Conservation (phyloP, 306 rosid species). For the Dalbergia oliveri region DNA sequence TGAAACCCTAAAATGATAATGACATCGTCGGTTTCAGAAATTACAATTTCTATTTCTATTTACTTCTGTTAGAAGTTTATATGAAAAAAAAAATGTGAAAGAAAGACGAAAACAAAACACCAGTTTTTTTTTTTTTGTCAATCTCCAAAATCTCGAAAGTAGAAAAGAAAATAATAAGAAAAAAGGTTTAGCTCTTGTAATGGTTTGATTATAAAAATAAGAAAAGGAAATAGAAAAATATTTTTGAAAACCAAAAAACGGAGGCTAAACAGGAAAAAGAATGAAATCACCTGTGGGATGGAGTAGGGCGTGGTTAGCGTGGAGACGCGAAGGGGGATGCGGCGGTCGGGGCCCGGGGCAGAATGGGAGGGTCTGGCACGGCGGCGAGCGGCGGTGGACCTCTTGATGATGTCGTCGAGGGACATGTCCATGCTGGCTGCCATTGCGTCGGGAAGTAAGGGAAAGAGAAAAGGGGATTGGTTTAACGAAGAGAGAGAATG, state of each 20-base stretch:
- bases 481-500: background rate
- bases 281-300: conserved; percentile 9
- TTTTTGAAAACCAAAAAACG: no score
- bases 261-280: no score
- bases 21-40: background rate
- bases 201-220: no score
- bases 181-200: background rate
- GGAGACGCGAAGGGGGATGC: background rate
- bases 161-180: background rate
- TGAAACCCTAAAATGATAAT: background rate
- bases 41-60: background rate
- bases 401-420: conserved; percentile 40
- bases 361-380: background rate
- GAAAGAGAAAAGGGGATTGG: background rate
- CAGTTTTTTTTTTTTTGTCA: background rate
- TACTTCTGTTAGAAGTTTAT: no score
- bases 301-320: conserved; percentile 27
- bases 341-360: conserved; percentile 23
- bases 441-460: conserved; percentile 20
- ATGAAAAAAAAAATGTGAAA: no score
- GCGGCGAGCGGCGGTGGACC: conserved; percentile 22
- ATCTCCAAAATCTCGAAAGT: background rate
- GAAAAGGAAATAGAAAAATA: background rate
- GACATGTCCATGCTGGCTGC: conserved; percentile 36
- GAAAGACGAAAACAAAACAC: background rate